Evolutionary conservation across 768 basidiomycete genomes (phyloP).

Genomic region (Serendipita sp.): DNA sequence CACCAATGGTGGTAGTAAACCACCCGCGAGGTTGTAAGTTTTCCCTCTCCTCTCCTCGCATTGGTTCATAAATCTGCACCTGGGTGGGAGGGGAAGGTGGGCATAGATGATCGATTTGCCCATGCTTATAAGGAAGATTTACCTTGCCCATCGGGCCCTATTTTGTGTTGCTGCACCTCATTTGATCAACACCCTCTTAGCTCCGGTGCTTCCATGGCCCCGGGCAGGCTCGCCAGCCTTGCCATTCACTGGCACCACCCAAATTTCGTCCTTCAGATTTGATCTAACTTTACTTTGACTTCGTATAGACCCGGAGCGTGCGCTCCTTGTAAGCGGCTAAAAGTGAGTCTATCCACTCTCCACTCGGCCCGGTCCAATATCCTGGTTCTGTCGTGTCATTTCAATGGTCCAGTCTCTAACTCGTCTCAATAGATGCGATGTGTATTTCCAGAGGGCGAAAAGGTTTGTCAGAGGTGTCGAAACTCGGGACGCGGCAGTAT

Average conservation of each 20-base stretch:
- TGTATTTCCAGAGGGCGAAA: slow-evolving; percentile 1
- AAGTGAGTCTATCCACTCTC: background rate
- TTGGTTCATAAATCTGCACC: background rate
- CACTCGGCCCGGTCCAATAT: background rate
- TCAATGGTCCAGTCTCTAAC: no score
- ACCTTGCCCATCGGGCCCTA: background rate
- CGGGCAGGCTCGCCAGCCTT: background rate
- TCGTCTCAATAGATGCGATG: background rate
- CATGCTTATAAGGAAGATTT: background rate
- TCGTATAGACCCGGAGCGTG: background rate
- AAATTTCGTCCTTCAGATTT: background rate
- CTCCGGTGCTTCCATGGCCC: background rate
- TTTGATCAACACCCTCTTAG: background rate
- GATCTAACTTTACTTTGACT: background rate
- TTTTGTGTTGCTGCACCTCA: no score
- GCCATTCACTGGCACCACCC: background rate
- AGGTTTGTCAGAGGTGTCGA: background rate
- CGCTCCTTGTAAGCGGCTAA: background rate
- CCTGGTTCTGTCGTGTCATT: no score
- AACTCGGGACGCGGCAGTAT: slow-evolving; percentile 2
- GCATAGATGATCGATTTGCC: background rate
- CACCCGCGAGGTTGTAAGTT: background rate
- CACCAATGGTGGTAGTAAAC: background rate
- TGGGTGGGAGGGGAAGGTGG: background rate
- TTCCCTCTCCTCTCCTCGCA: background rate